Base-by-base conservation (phyloP, 1,139 yeast genomes). In the Hansenula lynferdii region DNA sequence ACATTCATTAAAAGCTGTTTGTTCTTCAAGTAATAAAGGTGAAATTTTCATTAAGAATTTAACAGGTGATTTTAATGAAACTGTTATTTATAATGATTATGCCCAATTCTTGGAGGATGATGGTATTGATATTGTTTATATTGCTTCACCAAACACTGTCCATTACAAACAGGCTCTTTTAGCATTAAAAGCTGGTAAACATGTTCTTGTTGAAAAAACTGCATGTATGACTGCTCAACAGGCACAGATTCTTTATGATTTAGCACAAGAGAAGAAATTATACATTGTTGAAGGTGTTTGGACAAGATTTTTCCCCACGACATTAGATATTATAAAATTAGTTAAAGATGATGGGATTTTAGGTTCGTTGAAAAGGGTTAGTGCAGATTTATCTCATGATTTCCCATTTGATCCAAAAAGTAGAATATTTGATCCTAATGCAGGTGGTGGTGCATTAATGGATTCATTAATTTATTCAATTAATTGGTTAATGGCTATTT, bases 241-340 rank as follows among this genome's bases (percentile, higher is more conserved):
- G 39, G 65, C 77, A 8, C 52, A 61, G 22, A 69, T 66, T 31
- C 52, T 78, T 15, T 58, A 70, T 35, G 64, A 56, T 4, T 62
- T 69, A 36, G 85, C 84, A 10, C 60, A 61, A 45, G 50, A 58
- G 36, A 67, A 71, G 51, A 59, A 64, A 3, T 61, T 70, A 37
- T 77, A 72, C 48, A 61, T 77, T 39, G 73, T 79, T 82, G 85
- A 79, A 53, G 85, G 76, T 3, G 71, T 78, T 39, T 79, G 85
- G 85, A 74, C 83, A 2, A 62, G 84, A 36, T 78, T 73, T 52
- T 73, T 78, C 62, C 85, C 85, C 2, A 50, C 74, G 15, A 62
- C 71, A 27, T 42, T 53, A 20, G 62, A 62, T 22, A 58, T 76
- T 39, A 61, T 67, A 43, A 43, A 63, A 26, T 57, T 64, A 42